Evolutionary conservation across 148 eudicot genomes (phyloP).

Genomic region (Vaccinium macrocarpon): DNA sequence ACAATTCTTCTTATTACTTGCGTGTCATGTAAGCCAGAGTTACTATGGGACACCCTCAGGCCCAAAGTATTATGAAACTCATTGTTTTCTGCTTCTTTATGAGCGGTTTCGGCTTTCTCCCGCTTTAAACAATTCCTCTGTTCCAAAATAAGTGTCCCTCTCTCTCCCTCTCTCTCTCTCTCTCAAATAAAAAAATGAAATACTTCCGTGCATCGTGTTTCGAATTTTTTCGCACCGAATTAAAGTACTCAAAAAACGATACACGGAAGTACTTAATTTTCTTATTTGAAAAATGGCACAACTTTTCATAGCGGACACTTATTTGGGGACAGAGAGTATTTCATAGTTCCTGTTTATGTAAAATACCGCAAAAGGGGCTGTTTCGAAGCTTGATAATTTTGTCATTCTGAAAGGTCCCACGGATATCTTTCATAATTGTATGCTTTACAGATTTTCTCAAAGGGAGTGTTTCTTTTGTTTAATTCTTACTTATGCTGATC

Average conservation of each 20-base stretch:
- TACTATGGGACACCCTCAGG: not conserved
- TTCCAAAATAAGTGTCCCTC: no score
- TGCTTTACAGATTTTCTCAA: not conserved
- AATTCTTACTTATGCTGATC: not conserved
- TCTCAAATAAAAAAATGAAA: no score
- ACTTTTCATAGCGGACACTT: no score
- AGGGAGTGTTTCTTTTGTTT: not conserved
- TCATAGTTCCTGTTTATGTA: not conserved
- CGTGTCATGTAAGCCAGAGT: not conserved
- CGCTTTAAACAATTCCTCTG: not conserved
- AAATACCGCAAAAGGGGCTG: not conserved
- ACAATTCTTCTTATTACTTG: constrained; percentile 3
- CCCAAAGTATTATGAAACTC: not conserved
- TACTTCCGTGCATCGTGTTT: no score
- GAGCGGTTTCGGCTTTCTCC: not conserved
- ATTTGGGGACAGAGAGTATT: not conserved
- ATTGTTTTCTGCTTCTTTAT: not conserved
- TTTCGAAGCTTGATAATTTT: not conserved
- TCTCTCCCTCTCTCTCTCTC: no score
- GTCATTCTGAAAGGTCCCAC: not conserved
- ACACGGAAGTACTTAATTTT: no score
- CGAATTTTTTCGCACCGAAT: no score
- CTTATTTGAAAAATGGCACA: no score
- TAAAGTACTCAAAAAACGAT: no score
- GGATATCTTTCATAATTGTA: not conserved